These are phyloP conservation scores for Pilaira anomala DNA, from an alignment of 192 early-diverging fungal genomes.

Conservation along the genomic window DNA sequence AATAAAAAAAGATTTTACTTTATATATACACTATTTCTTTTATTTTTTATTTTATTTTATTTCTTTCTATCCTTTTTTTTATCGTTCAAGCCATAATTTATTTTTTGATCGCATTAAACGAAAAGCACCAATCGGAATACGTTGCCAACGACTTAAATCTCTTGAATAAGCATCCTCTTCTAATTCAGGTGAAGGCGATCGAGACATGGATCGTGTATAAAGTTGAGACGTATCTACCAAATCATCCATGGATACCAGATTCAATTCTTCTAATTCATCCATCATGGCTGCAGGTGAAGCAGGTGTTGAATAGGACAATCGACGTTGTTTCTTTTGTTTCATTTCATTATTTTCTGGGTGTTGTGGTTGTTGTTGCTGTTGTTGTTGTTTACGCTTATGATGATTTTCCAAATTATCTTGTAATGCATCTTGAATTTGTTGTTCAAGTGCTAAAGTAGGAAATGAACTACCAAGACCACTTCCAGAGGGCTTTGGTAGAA, in stretches of 20 bases:
- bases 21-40: neutral
- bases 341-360: too few relatives aligned
- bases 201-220: conserved; percentile 38
- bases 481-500: conserved; percentile 16
- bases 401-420: conserved; percentile 8
- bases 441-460: conserved; percentile 1
- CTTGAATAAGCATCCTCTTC: conserved; percentile 31
- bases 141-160: conserved; percentile 49
- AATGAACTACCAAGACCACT: neutral
- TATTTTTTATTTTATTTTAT: neutral
- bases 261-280: neutral
- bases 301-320: neutral
- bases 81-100: conserved; percentile 28
- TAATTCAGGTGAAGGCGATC: conserved; percentile 43
- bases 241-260: conserved; percentile 47
- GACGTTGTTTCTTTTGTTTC: too few relatives aligned
- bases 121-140: conserved; percentile 52
- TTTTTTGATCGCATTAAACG: conserved; percentile 35
- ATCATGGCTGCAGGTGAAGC: neutral
- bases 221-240: conserved; percentile 49
- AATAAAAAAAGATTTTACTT: neutral
- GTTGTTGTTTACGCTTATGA: conserved; percentile 5
- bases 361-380: too few relatives aligned
- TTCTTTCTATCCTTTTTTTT: neutral
- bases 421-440: conserved; percentile 11